Conservation (phyloP, 108 stramenopile species). For the Fistulifera solaris region DNA sequence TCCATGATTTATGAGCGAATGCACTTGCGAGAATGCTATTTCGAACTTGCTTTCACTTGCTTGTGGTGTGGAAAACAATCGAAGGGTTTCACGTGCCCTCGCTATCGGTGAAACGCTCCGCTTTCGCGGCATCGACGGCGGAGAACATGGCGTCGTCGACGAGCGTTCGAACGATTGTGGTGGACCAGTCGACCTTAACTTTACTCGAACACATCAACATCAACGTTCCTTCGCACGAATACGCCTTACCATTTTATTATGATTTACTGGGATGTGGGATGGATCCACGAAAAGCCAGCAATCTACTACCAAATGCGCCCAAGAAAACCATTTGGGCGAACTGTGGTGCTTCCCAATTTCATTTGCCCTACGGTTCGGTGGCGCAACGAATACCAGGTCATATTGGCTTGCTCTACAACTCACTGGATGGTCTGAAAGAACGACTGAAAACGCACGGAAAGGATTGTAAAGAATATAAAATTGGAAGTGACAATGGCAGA, state of each 20-base stretch:
- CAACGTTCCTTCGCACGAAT: constrained; percentile 23
- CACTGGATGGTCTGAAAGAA: constrained; percentile 17
- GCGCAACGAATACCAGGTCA: constrained; percentile 20
- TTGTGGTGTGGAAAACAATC: too few species aligned
- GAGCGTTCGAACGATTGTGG: constrained; percentile 10
- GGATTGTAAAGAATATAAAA: neutral
- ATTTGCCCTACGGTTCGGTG: constrained; percentile 29
- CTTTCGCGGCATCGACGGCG: too few species aligned
- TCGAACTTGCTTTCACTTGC: too few species aligned
- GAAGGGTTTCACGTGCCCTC: too few species aligned
- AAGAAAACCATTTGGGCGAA: constrained; percentile 36
- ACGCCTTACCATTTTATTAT: constrained; percentile 34
- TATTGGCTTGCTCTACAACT: constrained; percentile 28
- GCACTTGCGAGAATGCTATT: too few species aligned
- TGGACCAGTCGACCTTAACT: constrained; percentile 18
- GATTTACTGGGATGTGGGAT: constrained; percentile 31
- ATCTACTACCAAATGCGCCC: constrained; percentile 10
- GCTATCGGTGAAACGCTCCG: too few species aligned
- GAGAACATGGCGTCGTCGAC: constrained; percentile 3
- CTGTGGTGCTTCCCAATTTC: constrained; percentile 46
- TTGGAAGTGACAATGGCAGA: neutral
- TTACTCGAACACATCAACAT: constrained; percentile 38
- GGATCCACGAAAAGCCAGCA: constrained; percentile 36
- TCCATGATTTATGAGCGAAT: too few species aligned
- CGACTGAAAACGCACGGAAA: constrained; percentile 4